Evolutionary conservation across 352 stramenopile genomes (phyloP).

Genomic region (Phytophthora sojae): DNA sequence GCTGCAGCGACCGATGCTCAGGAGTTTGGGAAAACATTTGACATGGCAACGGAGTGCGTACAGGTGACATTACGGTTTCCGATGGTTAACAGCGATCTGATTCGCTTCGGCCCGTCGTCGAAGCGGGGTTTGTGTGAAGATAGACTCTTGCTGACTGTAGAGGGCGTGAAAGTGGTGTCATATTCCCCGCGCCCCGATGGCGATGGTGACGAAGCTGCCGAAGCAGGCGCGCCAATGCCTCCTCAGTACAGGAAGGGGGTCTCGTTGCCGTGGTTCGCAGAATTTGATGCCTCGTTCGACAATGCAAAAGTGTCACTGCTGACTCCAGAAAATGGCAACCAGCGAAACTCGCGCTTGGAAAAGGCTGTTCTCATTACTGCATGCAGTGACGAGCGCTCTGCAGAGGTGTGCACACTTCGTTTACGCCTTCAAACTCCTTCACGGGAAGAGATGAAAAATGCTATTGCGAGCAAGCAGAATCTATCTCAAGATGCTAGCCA

Average conservation of each 20-base stretch:
- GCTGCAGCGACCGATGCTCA: constrained; percentile 3
- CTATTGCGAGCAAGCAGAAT: constrained; percentile 66
- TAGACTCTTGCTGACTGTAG: constrained; percentile 72
- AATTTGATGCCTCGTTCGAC: constrained; percentile 74
- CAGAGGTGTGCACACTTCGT: constrained; percentile 52
- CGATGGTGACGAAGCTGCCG: constrained; percentile 14
- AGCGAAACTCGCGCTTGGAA: constrained; percentile 51
- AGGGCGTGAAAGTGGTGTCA: constrained; percentile 62
- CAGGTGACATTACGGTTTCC: constrained; percentile 82
- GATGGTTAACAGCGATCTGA: constrained; percentile 85
- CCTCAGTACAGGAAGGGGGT: constrained; percentile 24
- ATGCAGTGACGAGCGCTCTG: constrained; percentile 40
- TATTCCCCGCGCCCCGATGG: constrained; percentile 18
- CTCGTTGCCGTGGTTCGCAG: constrained; percentile 67
- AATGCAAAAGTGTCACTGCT: constrained; percentile 54
- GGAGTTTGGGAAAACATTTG: constrained; percentile 62
- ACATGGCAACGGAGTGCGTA: constrained; percentile 78
- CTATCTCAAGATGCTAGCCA: constrained; percentile 78
- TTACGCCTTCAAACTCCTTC: constrained; percentile 61
- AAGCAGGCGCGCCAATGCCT: constrained; percentile 22
- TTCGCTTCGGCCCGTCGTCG: constrained; percentile 81
- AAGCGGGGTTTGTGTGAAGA: constrained; percentile 87
- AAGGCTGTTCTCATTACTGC: constrained; percentile 58
- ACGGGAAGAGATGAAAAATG: constrained; percentile 53
- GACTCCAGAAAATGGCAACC: constrained; percentile 62